Conservation (phyloP, 1,139 yeast genomes). For the Dujonia santamariae region DNA sequence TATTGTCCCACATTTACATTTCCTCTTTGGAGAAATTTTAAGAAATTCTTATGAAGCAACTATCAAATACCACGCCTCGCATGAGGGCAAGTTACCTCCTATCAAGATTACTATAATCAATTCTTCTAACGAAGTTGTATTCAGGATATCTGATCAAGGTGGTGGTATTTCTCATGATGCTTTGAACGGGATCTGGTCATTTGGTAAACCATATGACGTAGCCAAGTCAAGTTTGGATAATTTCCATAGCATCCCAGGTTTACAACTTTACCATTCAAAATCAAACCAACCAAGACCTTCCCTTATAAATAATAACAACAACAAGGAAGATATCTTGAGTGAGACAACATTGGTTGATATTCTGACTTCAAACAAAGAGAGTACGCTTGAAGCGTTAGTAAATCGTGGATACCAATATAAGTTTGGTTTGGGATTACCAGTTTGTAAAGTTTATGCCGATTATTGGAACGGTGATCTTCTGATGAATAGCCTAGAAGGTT, state of each 20-base stretch:
- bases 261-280: constrained; percentile 41
- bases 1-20: constrained; percentile 81
- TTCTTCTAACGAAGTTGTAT: constrained; percentile 62
- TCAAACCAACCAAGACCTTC: constrained; percentile 43
- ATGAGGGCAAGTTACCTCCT: constrained; percentile 50
- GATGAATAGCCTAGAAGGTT: constrained; percentile 82
- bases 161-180: constrained; percentile 73
- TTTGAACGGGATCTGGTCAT: constrained; percentile 74
- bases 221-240: constrained; percentile 58
- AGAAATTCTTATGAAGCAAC: constrained; percentile 85
- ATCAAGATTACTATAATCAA: constrained; percentile 68
- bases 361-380: constrained; percentile 2
- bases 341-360: constrained; percentile 37
- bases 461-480: constrained; percentile 92
- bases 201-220: constrained; percentile 61
- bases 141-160: constrained; percentile 84
- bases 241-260: constrained; percentile 68
- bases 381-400: constrained; percentile 35
- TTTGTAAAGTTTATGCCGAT: constrained; percentile 89
- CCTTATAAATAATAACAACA: constrained; percentile 20
- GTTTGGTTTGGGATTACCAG: constrained; percentile 85
- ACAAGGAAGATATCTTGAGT: constrained; percentile 18
- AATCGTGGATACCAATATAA: constrained; percentile 71
- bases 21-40: constrained; percentile 79
- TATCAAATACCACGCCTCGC: constrained; percentile 35